Conservation (phyloP, 2,329 filamentous ascomycete genomes). For the Talaromyces atroroseus region DNA sequence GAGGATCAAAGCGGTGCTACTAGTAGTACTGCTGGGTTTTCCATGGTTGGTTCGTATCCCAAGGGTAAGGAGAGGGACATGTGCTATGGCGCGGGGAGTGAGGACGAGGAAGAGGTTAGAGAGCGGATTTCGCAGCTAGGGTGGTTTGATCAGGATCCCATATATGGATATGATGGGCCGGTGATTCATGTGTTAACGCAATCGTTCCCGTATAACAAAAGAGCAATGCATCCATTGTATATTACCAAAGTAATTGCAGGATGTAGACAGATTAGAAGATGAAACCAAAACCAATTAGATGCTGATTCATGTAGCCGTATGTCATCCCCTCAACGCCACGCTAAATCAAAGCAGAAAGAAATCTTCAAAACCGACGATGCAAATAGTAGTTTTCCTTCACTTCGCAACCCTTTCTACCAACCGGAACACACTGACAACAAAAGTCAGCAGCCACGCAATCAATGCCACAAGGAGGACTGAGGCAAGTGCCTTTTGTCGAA, state of each 20-base stretch:
- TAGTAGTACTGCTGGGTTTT: slow-evolving; percentile 48
- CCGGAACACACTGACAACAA: slow-evolving; percentile 78
- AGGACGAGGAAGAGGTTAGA: slow-evolving; percentile 53
- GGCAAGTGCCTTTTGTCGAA: slow-evolving; percentile 64
- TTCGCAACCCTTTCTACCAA: slow-evolving; percentile 29
- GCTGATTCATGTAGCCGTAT: background rate
- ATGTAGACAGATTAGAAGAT: background rate
- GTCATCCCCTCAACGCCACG: slow-evolving; percentile 8
- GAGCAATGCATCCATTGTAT: slow-evolving; percentile 5
- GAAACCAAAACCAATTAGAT: background rate
- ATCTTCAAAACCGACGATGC: background rate
- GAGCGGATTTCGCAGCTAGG: slow-evolving; percentile 43
- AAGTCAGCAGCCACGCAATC: slow-evolving; percentile 84
- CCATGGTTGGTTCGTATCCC: slow-evolving; percentile 65
- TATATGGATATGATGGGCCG: slow-evolving; percentile 54
- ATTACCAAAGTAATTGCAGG: background rate
- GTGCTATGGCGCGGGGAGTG: slow-evolving; percentile 60
- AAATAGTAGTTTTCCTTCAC: slow-evolving; percentile 1
- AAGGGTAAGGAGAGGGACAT: slow-evolving; percentile 58
- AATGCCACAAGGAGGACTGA: slow-evolving; percentile 75
- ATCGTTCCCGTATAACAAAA: background rate
- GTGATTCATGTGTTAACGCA: slow-evolving; percentile 35
- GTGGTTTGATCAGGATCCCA: slow-evolving; percentile 58
- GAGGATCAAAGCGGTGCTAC: slow-evolving; percentile 47
- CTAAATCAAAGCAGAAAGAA: slow-evolving; percentile 5